Evolutionary conservation across 371 early-diverging fungal genomes (phyloP).

Genomic region (Phascolomyces articulosus): DNA sequence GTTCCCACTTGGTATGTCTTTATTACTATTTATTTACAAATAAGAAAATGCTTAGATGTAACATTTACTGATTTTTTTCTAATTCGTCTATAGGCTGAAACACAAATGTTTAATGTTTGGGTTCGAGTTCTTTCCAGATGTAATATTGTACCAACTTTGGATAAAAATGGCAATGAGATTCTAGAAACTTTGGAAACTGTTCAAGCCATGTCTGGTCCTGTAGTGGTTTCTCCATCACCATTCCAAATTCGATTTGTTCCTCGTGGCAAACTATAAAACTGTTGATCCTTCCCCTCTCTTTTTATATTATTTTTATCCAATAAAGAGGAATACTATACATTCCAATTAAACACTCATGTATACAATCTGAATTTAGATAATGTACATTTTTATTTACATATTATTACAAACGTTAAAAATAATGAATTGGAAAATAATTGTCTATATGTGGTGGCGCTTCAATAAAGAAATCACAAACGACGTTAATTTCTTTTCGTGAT

Average conservation of each 20-base stretch:
- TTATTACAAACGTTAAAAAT: too few species aligned
- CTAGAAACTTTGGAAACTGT: neutral
- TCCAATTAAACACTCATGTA: too few species aligned
- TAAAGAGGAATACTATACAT: too few species aligned
- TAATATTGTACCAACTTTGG: neutral
- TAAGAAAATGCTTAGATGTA: neutral
- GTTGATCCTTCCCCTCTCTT: too few species aligned
- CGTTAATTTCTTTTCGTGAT: too few species aligned
- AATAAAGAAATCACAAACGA: too few species aligned
- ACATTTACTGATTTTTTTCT: neutral
- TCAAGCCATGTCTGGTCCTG: neutral
- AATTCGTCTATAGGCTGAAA: conserved; percentile 2
- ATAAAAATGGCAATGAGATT: neutral
- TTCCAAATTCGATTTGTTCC: neutral
- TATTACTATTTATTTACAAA: too few species aligned
- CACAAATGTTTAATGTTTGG: neutral
- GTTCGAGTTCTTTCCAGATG: neutral
- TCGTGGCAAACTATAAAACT: neutral
- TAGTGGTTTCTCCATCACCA: neutral
- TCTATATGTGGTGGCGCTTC: too few species aligned
- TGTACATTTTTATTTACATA: too few species aligned
- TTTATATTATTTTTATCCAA: too few species aligned
- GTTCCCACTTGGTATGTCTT: conserved; percentile 14
- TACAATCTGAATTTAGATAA: too few species aligned
- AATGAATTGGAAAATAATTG: too few species aligned